Conservation (phyloP, 805 yeast genomes). For the Lipomyces kockii region DNA sequence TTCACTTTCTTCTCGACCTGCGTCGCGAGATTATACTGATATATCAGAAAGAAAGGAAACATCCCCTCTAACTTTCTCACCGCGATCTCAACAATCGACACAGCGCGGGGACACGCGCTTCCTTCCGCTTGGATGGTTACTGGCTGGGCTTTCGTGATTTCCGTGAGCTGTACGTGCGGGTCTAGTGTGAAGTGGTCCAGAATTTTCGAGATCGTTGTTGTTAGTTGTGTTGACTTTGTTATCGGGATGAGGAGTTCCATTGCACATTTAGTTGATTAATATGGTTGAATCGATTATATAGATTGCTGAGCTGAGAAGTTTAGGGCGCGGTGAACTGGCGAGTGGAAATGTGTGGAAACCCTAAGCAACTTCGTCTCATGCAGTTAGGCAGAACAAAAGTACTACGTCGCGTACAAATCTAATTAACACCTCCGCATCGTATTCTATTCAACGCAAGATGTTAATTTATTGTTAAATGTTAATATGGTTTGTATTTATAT, state of each 20-base stretch:
- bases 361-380: not conserved
- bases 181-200: not conserved
- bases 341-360: not conserved
- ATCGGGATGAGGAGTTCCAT: slow-evolving; percentile 4
- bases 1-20: slow-evolving; percentile 13
- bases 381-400: too few relatives aligned
- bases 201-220: not conserved
- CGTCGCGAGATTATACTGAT: slow-evolving; percentile 17
- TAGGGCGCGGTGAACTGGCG: not conserved
- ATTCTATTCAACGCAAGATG: too few relatives aligned
- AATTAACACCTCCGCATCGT: too few relatives aligned
- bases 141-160: slow-evolving; percentile 1
- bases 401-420: too few relatives aligned
- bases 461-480: too few relatives aligned
- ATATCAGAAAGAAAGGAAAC: slow-evolving; percentile 2
- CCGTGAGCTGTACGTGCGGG: slow-evolving; percentile 6
- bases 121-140: slow-evolving; percentile 10
- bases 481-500: too few relatives aligned
- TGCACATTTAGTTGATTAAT: not conserved
- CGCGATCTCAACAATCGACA: slow-evolving; percentile 18
- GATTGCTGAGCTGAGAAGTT: not conserved
- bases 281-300: not conserved
- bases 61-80: not conserved
- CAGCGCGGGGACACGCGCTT: slow-evolving; percentile 18
- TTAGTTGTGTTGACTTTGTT: not conserved